phyloP scores from a whole-genome alignment of 139 green algal species.

The Picochlorum sp. region DNA sequence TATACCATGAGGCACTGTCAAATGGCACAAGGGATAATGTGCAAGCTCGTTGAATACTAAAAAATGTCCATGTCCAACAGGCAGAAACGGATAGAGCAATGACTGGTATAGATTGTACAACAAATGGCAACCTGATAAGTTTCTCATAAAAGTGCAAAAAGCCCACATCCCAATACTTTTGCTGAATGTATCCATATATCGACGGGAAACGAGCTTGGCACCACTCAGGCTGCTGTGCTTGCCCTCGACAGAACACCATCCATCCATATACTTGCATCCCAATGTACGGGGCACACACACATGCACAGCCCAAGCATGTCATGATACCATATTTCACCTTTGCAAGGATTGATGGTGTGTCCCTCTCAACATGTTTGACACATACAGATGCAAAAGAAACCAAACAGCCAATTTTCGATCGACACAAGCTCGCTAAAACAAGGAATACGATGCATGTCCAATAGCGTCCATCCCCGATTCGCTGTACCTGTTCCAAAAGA shows the following conservation, averaged over 20 bases:
- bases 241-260: constrained; percentile 25
- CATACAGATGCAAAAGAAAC: constrained; percentile 23
- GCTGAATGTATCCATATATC: constrained; percentile 76
- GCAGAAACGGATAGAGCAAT: constrained; percentile 14
- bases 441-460: constrained; percentile 4
- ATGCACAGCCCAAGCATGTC: neutral
- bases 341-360: neutral
- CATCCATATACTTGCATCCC: constrained; percentile 29
- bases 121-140: constrained; percentile 31
- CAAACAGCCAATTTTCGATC: constrained; percentile 48
- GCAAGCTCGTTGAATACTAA: constrained; percentile 22
- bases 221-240: constrained; percentile 37
- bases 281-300: constrained; percentile 17
- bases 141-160: constrained; percentile 62
- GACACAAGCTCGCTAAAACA: constrained; percentile 23
- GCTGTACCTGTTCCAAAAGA: constrained; percentile 13
- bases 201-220: constrained; percentile 45
- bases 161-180: constrained; percentile 78
- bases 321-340: neutral
- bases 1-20: neutral
- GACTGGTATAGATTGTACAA: constrained; percentile 19
- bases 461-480: constrained; percentile 3
- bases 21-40: constrained; percentile 5
- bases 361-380: too few relatives aligned
- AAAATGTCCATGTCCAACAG: constrained; percentile 15